Conservation (phyloP, 176 grass and related monocot species). For the Rhipidocladum racemiflorum region DNA sequence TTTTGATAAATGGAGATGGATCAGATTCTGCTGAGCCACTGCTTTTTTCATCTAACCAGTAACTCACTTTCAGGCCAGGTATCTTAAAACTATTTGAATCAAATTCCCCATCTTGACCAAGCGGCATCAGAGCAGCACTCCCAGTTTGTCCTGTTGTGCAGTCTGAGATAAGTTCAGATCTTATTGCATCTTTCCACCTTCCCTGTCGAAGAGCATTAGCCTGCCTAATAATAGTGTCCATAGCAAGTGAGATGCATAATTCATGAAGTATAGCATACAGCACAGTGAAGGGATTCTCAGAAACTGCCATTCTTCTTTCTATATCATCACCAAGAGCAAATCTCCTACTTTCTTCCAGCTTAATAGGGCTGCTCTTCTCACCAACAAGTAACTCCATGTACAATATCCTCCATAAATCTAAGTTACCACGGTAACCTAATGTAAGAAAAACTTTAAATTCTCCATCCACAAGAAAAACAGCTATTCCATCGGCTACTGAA, state of each 20-base stretch:
- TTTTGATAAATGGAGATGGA: slow-evolving; percentile 82
- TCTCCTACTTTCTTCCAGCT: slow-evolving; percentile 72
- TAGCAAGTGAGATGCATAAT: slow-evolving; percentile 82
- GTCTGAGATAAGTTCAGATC: slow-evolving; percentile 68
- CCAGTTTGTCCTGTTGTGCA: slow-evolving; percentile 47
- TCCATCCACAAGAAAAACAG: slow-evolving; percentile 68
- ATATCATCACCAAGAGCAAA: slow-evolving; percentile 93
- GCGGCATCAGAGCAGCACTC: slow-evolving; percentile 46
- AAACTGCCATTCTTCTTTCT: slow-evolving; percentile 86
- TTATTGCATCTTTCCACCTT: slow-evolving; percentile 94
- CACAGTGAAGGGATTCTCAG: slow-evolving; percentile 73
- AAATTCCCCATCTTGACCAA: slow-evolving; percentile 66
- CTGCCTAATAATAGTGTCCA: slow-evolving; percentile 85
- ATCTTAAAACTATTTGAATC: slow-evolving; percentile 63
- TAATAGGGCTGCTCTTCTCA: slow-evolving; percentile 73
- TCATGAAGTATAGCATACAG: slow-evolving; percentile 86
- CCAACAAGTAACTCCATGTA: slow-evolving; percentile 90
- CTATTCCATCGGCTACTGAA: slow-evolving; percentile 70
- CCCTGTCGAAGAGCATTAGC: slow-evolving; percentile 63
- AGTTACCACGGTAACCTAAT: slow-evolving; percentile 79
- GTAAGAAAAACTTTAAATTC: slow-evolving; percentile 95
- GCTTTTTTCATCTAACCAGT: slow-evolving; percentile 84
- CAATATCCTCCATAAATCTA: slow-evolving; percentile 89
- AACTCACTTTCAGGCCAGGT: slow-evolving; percentile 77
- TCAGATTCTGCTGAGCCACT: slow-evolving; percentile 50